These are phyloP conservation scores for Populus hybrid DNA, from an alignment of 441 rosid species.

Conservation along the genomic window DNA sequence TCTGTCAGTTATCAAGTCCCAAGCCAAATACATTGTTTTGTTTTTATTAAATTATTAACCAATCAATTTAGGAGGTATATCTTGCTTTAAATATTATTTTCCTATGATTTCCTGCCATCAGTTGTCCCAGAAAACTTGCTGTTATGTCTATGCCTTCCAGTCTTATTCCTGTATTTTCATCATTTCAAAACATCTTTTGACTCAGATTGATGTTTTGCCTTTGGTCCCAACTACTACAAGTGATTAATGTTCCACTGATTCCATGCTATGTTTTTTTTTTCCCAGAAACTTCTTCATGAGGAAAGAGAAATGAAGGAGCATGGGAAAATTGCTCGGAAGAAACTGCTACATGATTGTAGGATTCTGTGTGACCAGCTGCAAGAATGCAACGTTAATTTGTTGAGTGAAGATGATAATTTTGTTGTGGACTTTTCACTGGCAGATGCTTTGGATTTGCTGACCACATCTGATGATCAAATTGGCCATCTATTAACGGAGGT, in stretches of 20 bases:
- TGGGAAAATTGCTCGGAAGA: conserved; percentile 46
- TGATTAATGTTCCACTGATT: conserved; percentile 10
- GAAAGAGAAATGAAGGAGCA: conserved; percentile 52
- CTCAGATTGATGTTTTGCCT: background rate
- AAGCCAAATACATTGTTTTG: background rate
- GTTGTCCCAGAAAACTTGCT: background rate
- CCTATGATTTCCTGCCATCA: background rate
- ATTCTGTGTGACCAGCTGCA: conserved; percentile 63
- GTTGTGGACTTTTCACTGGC: conserved; percentile 47
- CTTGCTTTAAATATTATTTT: too few species aligned
- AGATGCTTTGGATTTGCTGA: conserved; percentile 61
- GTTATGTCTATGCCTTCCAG: background rate
- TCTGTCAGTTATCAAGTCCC: background rate
- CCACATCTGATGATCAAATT: conserved; percentile 61
- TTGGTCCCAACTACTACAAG: conserved; percentile 1
- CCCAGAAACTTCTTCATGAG: conserved; percentile 62
- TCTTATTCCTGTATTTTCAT: background rate
- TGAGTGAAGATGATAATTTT: conserved; percentile 36
- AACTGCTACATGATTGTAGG: conserved; percentile 64
- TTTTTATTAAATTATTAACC: too few species aligned
- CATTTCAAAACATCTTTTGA: background rate
- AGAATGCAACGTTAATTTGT: conserved; percentile 58
- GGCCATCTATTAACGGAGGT: conserved; percentile 66
- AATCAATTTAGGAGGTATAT: background rate
- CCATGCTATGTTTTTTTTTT: conserved; percentile 16